Evolutionary conservation across 2,329 filamentous ascomycete species (phyloP), one percentile per base, ranked within the genome.

Genomic region (Ophidiomyces ophidiicola): DNA sequence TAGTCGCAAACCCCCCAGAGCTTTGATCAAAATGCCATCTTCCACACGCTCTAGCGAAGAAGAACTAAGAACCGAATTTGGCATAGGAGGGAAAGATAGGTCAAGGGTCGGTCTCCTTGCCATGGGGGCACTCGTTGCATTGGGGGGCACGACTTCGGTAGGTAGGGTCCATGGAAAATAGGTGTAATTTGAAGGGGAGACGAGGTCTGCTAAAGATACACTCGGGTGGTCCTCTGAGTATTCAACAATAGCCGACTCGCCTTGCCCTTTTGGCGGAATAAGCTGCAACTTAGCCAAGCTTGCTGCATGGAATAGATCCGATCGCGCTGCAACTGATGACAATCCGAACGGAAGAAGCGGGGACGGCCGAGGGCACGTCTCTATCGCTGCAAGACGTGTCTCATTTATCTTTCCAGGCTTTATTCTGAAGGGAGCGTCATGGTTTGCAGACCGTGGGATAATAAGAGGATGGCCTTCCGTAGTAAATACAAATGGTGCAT

Each of bases 121-220:
- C 48, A 93, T 78, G 8, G 73, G 75, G 3, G 79, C 71, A 49
- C 84, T 93, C n/a, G 71, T 80, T 0, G 82, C 88, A 51, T 92
- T 76, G 6, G 65, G 61, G 0, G 87, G 85, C 2, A 94, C 70
- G 49, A 93, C 68, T 18, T 74, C 70, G 1, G 69, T 66, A 0
- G 90, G 88, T 0, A 98, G 65, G 0, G 90, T 96, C 88, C 88
- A 96, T 0, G 90, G 90, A 53, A 86, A 96, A 51, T 83, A 79
- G 0, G 81, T 88, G 56, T 87, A 79, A 51, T 93, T 93, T 0
- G 76, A 78, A 5, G 73, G 74, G 10, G 77, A 78, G 44, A 55
- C 64, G 40, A 69, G 61, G 53, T 71, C 74, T 5, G 68, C 66
- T 19, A 70, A 49, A 5, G 68, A 69, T 10, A 76, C 67, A 43